Base-by-base conservation (phyloP, 306 rosid species). In the Rosa chinensis region DNA sequence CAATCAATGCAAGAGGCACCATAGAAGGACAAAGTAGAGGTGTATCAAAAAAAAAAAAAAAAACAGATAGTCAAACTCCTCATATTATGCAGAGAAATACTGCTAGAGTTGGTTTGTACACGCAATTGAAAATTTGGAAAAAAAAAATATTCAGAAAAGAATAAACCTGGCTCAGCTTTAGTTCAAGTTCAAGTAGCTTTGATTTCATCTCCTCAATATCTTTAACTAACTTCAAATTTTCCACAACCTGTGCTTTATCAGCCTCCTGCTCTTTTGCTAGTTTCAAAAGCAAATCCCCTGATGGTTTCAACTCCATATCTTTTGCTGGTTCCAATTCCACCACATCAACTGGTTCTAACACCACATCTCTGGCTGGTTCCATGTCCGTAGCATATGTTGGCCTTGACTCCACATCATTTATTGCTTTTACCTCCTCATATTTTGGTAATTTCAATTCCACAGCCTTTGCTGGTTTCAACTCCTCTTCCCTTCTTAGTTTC, bases 111-210 rank as follows among this genome's bases (percentile, higher is more conserved):
- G n/a, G 69, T 39, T 66, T 66, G 53, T 37, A 40, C 74, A 66
- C 3, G 50, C 73, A 77, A 64, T 7, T 18, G 5, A 12, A 6
- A 56, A 44, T 53, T 43, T 66, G 44, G 59, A 53, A 18, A 44
- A 28, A 45, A 62, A 45, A 4, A 79, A 43, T 63, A 59, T 81
- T 72, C 73, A 53, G 78, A 42, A 79, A 81, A 53, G 82, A 75
- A 90, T 70, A 68, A 32, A 96, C 99, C 99, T 93, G 91, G 47
- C 84, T 82, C 45, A 96, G 91, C 87, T 96, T 91, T 74, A 88
- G 81, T 83, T 91, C 96, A 80, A 96, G 84, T 78, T 88, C 84
- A 77, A 84, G 85, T 13, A 91, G 83, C 87, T 91, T 91, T 28
- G 81, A 85, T 75, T 96, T 96, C 86, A 96, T 86, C 87, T 89